Evolutionary conservation across 176 grass and related monocot species (phyloP).

Genomic region (Rhynchospora breviuscula): DNA sequence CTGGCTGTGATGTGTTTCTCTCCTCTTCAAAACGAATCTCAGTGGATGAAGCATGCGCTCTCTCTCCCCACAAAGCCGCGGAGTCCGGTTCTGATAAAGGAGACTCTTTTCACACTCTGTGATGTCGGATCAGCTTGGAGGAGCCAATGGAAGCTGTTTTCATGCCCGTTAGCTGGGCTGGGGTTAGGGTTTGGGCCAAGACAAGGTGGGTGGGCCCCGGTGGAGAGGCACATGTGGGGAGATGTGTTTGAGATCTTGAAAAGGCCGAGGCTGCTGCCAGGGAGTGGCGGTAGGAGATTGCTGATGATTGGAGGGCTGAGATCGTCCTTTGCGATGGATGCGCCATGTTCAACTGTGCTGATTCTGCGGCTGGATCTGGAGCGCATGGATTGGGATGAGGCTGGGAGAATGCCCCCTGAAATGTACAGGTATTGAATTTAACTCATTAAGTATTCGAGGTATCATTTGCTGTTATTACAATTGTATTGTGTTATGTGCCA

Average conservation of each 20-base stretch:
- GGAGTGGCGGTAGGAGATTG: constrained; percentile 52
- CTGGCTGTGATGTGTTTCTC: constrained; percentile 76
- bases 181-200: constrained; percentile 30
- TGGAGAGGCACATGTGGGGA: constrained; percentile 56
- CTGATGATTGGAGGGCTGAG: constrained; percentile 93
- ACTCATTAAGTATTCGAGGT: neutral
- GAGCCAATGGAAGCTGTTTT: constrained; percentile 98
- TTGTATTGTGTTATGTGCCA: neutral
- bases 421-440: constrained; percentile 42
- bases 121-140: constrained; percentile 92
- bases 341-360: constrained; percentile 91
- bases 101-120: constrained; percentile 74
- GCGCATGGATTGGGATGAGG: constrained; percentile 98
- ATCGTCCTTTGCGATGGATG: constrained; percentile 68
- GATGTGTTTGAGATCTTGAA: constrained; percentile 95
- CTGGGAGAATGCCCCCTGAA: constrained; percentile 77
- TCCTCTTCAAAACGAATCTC: constrained; percentile 39
- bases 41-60: constrained; percentile 89
- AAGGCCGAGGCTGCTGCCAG: constrained; percentile 74
- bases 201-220: constrained; percentile 62
- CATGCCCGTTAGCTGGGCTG: constrained; percentile 57
- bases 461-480: neutral
- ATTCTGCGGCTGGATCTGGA: constrained; percentile 77
- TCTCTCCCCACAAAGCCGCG: constrained; percentile 88
- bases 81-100: constrained; percentile 72